Evolutionary conservation across 2,329 filamentous ascomycete genomes (phyloP).

Genomic region (Amesomyces nigricolor): DNA sequence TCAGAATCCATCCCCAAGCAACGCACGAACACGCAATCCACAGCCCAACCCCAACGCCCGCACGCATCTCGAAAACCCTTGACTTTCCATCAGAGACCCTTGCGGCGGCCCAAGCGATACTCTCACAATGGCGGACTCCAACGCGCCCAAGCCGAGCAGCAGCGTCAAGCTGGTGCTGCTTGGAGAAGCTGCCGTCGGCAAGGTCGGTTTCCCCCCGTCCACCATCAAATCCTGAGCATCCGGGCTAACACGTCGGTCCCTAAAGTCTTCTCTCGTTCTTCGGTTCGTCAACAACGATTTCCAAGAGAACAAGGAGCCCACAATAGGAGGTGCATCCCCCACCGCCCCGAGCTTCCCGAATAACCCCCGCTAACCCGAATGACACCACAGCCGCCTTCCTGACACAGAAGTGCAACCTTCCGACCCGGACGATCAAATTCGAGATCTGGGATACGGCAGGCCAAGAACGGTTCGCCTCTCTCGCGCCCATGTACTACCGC

Average conservation of each 20-base stretch:
- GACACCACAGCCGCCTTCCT: constrained; percentile 76
- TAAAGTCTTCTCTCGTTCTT: constrained; percentile 88
- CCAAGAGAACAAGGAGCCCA: constrained; percentile 99
- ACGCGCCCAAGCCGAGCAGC: constrained; percentile 89
- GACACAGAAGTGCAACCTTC: constrained; percentile 97
- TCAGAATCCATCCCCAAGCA: constrained; percentile 13
- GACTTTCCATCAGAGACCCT: neutral
- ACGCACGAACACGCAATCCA: constrained; percentile 9
- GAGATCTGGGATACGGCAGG: constrained; percentile 98
- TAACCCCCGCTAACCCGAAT: neutral
- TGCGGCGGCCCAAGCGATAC: neutral
- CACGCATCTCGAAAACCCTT: neutral
- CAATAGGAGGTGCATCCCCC: constrained; percentile 75
- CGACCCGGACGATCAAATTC: constrained; percentile 85
- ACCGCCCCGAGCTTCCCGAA: neutral
- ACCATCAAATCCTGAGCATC: neutral
- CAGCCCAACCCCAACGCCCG: neutral
- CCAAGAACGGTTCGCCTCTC: constrained; percentile 92
- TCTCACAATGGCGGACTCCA: constrained; percentile 64
- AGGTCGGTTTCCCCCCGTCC: constrained; percentile 53
- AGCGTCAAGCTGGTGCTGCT: constrained; percentile 99
- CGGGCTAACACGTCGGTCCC: constrained; percentile 17
- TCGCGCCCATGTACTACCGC: constrained; percentile 99
- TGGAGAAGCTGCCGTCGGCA: constrained; percentile 95
- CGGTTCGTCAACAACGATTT: constrained; percentile 99